Percentiles rank a stretch among this genome's conserved stretches.
These are phyloP conservation scores for Lagenidium giganteum DNA, from an alignment of 352 stramenopile species.

Conservation along the genomic window DNA sequence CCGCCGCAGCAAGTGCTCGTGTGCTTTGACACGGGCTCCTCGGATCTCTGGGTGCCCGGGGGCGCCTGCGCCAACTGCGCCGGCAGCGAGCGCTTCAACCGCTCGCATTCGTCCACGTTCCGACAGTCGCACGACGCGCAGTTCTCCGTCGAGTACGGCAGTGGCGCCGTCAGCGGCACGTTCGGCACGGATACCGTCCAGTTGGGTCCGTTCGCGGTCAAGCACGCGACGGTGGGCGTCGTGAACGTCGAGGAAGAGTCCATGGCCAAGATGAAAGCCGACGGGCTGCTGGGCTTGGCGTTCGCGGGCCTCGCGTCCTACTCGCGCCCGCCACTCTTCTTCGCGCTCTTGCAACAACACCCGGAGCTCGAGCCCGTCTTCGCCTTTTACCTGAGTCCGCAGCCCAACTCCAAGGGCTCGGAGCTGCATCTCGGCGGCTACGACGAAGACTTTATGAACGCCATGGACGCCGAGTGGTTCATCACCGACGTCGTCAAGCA, in stretches of 20 bases:
- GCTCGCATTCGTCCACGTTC: conserved; percentile 40
- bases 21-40: conserved; percentile 81
- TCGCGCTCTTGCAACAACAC: conserved; percentile 57
- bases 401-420: conserved; percentile 74
- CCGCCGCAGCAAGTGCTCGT: conserved; percentile 69
- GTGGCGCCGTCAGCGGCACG: conserved; percentile 55
- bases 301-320: conserved; percentile 92
- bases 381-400: conserved; percentile 94
- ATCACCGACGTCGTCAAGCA: conserved; percentile 69
- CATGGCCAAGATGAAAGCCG: conserved; percentile 82
- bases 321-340: conserved; percentile 69
- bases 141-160: conserved; percentile 76
- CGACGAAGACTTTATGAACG: conserved; percentile 42
- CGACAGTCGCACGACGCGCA: conserved; percentile 23
- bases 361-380: conserved; percentile 83
- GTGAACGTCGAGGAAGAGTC: conserved; percentile 62
- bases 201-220: conserved; percentile 38
- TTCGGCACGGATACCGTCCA: conserved; percentile 56
- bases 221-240: conserved; percentile 49
- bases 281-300: conserved; percentile 95
- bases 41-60: conserved; percentile 72
- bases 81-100: conserved; percentile 46
- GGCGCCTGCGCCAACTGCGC: conserved; percentile 49
- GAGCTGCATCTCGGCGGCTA: conserved; percentile 69
- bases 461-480: conserved; percentile 51